Conservation (phyloP, 164 flowering plant species). For the Pachysandra terminalis region DNA sequence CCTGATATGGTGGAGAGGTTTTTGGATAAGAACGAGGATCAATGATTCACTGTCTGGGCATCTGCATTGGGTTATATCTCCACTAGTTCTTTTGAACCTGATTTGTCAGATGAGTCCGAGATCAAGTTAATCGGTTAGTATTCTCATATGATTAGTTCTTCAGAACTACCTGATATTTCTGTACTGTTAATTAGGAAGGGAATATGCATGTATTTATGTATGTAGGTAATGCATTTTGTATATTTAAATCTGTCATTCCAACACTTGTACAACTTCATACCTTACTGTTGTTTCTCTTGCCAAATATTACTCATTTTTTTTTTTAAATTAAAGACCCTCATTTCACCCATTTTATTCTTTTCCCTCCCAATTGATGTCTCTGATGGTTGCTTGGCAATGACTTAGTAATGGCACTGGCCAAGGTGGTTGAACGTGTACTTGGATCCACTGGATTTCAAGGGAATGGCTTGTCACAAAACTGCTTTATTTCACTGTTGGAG, state of each 20-base stretch:
- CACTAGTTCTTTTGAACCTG: conserved; percentile 33
- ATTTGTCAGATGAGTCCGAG: conserved; percentile 45
- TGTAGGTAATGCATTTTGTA: background rate
- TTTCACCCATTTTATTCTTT: background rate
- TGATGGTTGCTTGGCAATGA: conserved; percentile 8
- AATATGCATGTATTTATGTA: no score
- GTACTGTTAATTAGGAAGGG: background rate
- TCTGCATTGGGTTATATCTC: conserved; percentile 42
- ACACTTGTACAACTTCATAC: background rate
- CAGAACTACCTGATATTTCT: background rate
- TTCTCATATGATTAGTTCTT: background rate
- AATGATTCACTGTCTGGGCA: conserved; percentile 52
- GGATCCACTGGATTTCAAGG: conserved; percentile 20
- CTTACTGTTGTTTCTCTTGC: background rate
- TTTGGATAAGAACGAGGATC: conserved; percentile 38
- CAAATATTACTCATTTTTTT: background rate
- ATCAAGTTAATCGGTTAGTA: conserved; percentile 62
- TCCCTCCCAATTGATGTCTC: background rate
- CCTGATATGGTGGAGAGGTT: conserved; percentile 53
- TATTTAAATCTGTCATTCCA: background rate
- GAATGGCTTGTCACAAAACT: conserved; percentile 29
- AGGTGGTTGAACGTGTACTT: conserved; percentile 48
- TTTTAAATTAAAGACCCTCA: background rate
- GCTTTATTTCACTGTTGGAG: conserved; percentile 54
- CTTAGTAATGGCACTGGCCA: conserved; percentile 52